Evolutionary conservation across 805 yeast genomes (phyloP), one percentile per base, ranked within the genome.

Genomic region (Wickerhamiella vanderwaltii): DNA sequence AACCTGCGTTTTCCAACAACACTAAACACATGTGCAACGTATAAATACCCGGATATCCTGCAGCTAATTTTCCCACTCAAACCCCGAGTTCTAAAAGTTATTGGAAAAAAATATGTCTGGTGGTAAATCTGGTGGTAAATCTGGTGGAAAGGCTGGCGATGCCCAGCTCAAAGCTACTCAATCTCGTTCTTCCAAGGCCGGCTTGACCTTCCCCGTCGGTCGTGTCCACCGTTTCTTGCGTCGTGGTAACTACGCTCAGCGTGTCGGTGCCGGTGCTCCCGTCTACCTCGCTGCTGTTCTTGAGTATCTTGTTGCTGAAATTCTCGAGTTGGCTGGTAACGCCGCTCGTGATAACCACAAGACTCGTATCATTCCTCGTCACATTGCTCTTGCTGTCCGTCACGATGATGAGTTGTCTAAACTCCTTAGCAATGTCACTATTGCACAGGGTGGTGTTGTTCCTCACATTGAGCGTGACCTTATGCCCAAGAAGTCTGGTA

Each of bases 211-310:
- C 93, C 97, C 97, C 72, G 97, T 88, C 55, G 97, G 97, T 68
- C 87, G 97, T 79, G 91, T 88, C 57, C 95, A 88, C 75, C 79
- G 96, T 72, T 75, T 87, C 58, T 71, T 88, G 62, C 41, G 41
- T 23, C 29, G 84, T 94, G 78, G 85, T 66, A 84, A 87, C 79
- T 84, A 88, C 73, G 94, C 96, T 62, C 94, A 87, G 72, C 80
- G 97, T 73, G 80, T 88, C 58, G 96, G 97, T 77, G 86, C 96
- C 55, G 95, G 95, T 78, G 96, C 97, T 60, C 96, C 97, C 71
- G 63, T 88, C 51, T 88, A 87, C 72, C 75, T 88, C 63, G 87
- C 97, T 55, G 94, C 97, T 44, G 96, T 88, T 46, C 74, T 88
- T 59, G 97, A 88, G 71, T 88, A 88, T 67, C 76, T 88, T 65